These are phyloP conservation scores for Dictyostelium gargantuum DNA, from an alignment of 208 protist species.

Conservation along the genomic window DNA sequence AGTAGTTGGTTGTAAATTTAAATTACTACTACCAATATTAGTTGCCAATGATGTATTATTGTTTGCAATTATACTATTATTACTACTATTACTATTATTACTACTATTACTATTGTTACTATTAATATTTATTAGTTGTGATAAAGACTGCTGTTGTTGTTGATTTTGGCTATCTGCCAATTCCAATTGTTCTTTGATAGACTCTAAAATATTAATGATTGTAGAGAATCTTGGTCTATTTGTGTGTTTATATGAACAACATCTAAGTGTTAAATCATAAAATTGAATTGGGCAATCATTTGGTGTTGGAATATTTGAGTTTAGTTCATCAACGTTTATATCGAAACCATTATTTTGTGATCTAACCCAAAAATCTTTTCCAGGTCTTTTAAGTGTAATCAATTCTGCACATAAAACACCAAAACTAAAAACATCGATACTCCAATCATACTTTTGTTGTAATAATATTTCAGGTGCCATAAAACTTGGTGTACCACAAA, in stretches of 20 bases:
- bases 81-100: background rate
- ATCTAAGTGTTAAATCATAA: slow-evolving; percentile 14
- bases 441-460: slow-evolving; percentile 51
- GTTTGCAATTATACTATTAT: background rate
- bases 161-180: background rate
- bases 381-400: slow-evolving; percentile 35
- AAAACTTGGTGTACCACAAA: slow-evolving; percentile 60
- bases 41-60: background rate
- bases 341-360: slow-evolving; percentile 44
- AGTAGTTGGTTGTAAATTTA: background rate
- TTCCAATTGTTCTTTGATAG: background rate
- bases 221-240: slow-evolving; percentile 32
- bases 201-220: slow-evolving; percentile 36
- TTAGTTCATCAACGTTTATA: slow-evolving; percentile 29
- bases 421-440: slow-evolving; percentile 54
- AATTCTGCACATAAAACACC: slow-evolving; percentile 48
- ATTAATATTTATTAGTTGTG: background rate
- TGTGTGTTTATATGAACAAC: slow-evolving; percentile 9
- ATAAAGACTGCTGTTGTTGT: background rate
- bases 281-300: slow-evolving; percentile 9
- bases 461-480: slow-evolving; percentile 55
- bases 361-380: slow-evolving; percentile 63
- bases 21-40: background rate
- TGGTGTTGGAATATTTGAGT: background rate
- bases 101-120: background rate